phyloP scores from a whole-genome alignment of 1,139 yeast genomes.

The Kurtzmaniella natalensis region DNA sequence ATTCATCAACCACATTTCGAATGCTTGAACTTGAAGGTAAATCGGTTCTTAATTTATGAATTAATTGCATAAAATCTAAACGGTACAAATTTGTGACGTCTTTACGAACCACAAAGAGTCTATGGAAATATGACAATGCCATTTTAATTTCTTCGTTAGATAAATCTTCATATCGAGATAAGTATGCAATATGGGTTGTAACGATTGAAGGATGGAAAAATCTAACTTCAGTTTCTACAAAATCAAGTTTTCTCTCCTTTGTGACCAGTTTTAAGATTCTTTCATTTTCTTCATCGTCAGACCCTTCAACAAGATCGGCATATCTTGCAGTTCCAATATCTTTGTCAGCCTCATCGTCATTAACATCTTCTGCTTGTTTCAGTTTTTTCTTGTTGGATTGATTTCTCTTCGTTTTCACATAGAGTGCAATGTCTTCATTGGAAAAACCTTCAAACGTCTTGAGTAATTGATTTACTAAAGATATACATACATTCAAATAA shows the following conservation, averaged over 20 bases:
- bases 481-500: constrained; percentile 59
- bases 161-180: constrained; percentile 59
- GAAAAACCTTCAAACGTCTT: constrained; percentile 67
- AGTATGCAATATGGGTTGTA: constrained; percentile 48
- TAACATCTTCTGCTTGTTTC: too few relatives aligned
- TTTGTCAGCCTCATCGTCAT: constrained; percentile 24
- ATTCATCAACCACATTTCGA: constrained; percentile 59
- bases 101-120: constrained; percentile 58
- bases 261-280: constrained; percentile 25
- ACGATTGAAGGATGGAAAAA: constrained; percentile 42
- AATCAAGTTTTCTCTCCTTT: constrained; percentile 51
- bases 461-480: constrained; percentile 61
- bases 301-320: constrained; percentile 36
- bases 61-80: constrained; percentile 61
- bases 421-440: constrained; percentile 55
- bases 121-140: constrained; percentile 67
- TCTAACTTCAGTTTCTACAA: constrained; percentile 33
- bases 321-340: constrained; percentile 21
- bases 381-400: constrained; percentile 20
- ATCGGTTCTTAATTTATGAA: constrained; percentile 27
- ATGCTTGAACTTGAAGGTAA: constrained; percentile 34
- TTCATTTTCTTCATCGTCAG: constrained; percentile 35
- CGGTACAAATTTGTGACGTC: constrained; percentile 64
- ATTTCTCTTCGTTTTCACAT: constrained; percentile 47
- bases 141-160: constrained; percentile 56